Percentiles rank a stretch among this genome's conserved stretches.
phyloP scores from a whole-genome alignment of 2,329 filamentous ascomycete genomes.

The Apiospora hydei region DNA sequence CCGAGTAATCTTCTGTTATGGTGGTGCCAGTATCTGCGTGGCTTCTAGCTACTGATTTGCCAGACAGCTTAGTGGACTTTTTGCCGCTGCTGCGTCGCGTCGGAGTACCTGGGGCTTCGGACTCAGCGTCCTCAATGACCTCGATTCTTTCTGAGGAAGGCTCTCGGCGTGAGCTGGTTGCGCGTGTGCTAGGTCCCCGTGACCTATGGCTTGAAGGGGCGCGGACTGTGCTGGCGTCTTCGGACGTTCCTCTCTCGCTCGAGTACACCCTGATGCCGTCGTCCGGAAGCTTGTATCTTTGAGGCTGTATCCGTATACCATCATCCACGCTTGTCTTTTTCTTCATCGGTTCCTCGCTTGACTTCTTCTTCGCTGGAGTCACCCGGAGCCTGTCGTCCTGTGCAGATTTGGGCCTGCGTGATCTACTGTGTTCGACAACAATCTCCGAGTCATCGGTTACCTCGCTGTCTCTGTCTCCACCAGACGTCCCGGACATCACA shows the following conservation, averaged over 20 bases:
- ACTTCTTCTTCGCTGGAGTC: constrained; percentile 44
- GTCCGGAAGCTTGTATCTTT: constrained; percentile 37
- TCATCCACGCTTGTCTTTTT: constrained; percentile 37
- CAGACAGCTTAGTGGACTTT: constrained; percentile 34
- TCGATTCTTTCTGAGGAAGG: constrained; percentile 42
- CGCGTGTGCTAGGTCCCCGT: constrained; percentile 33
- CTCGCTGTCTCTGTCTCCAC: constrained; percentile 31
- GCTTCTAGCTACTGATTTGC: constrained; percentile 33
- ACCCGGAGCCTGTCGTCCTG: constrained; percentile 54
- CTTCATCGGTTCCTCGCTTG: constrained; percentile 32
- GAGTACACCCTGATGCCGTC: constrained; percentile 47
- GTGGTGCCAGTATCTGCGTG: constrained; percentile 38
- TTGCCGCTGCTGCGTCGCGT: constrained; percentile 45
- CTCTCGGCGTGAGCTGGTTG: constrained; percentile 33
- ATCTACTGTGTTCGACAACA: constrained; percentile 31
- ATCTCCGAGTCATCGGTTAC: constrained; percentile 34
- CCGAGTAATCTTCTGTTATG: constrained; percentile 42
- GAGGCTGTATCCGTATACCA: constrained; percentile 38
- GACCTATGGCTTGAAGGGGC: constrained; percentile 41
- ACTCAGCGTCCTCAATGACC: constrained; percentile 46
- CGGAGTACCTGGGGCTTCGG: constrained; percentile 46
- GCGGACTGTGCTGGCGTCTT: constrained; percentile 39
- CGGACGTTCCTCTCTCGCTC: constrained; percentile 32
- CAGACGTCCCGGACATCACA: constrained; percentile 1
- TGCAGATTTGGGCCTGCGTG: constrained; percentile 32